Conservation (phyloP, 305 asterid species). For the Fraxinus latifolia region DNA sequence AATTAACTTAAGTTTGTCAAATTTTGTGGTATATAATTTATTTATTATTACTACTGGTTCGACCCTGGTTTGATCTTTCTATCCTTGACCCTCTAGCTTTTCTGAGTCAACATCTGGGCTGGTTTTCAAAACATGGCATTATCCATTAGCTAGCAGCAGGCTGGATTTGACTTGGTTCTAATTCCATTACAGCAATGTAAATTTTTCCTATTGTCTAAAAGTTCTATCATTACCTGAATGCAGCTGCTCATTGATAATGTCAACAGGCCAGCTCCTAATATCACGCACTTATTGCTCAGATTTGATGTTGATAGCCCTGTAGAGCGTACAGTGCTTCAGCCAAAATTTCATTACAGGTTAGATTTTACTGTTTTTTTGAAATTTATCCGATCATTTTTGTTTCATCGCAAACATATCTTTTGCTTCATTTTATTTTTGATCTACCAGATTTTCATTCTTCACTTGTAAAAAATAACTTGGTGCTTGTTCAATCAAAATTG, state of each 20-base stretch:
- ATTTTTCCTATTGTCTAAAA: not conserved
- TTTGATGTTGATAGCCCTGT: slow-evolving; percentile 77
- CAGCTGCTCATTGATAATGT: slow-evolving; percentile 92
- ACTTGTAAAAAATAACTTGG: slow-evolving; percentile 5
- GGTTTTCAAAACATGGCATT: not conserved
- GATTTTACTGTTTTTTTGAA: not conserved
- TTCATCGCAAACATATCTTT: not conserved
- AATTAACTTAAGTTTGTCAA: not conserved
- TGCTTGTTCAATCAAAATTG: slow-evolving; percentile 20
- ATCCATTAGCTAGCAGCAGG: not conserved
- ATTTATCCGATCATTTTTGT: not conserved
- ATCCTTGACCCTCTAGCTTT: not conserved
- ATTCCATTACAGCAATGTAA: slow-evolving; percentile 21
- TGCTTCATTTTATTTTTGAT: slow-evolving; percentile 10
- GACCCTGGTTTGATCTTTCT: not conserved
- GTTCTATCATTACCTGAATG: slow-evolving; percentile 26
- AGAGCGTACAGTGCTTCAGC: slow-evolving; percentile 85
- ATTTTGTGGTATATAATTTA: not conserved
- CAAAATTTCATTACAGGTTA: slow-evolving; percentile 91
- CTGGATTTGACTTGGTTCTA: slow-evolving; percentile 10
- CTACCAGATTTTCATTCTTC: slow-evolving; percentile 18
- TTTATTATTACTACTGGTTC: not conserved
- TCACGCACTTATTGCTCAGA: slow-evolving; percentile 79
- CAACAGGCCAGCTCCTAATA: slow-evolving; percentile 81
- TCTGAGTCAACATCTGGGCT: not conserved